A percentile compares a stretch with the other conserved stretches of the same genome.
Conservation (phyloP, 2,329 filamentous ascomycete species). For the Geoglossum cookeanum region DNA sequence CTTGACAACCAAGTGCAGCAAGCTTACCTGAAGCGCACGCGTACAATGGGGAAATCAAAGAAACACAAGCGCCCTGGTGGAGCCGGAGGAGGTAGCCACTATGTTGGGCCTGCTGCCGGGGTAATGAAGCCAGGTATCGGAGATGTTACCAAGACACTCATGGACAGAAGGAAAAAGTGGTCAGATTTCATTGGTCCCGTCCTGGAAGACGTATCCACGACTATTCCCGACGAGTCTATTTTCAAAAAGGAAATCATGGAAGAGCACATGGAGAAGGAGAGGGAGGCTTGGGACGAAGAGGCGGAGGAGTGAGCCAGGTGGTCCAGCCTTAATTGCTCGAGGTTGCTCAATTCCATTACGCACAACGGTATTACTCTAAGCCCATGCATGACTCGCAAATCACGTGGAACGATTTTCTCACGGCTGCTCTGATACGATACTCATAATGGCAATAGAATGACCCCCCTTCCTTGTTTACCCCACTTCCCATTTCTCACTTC, state of each 20-base stretch:
- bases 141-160: slow-evolving; percentile 74
- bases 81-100: slow-evolving; percentile 50
- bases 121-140: slow-evolving; percentile 66
- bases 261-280: slow-evolving; percentile 52
- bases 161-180: slow-evolving; percentile 83
- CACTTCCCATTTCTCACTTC: background rate
- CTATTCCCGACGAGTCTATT: slow-evolving; percentile 57
- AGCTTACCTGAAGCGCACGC: slow-evolving; percentile 86
- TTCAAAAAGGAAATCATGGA: slow-evolving; percentile 59
- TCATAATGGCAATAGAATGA: background rate
- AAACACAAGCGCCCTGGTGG: slow-evolving; percentile 64
- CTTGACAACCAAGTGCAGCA: slow-evolving; percentile 87
- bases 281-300: slow-evolving; percentile 66
- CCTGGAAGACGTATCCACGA: slow-evolving; percentile 64
- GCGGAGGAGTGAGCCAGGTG: slow-evolving; percentile 36
- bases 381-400: too few relatives aligned
- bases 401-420: background rate
- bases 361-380: background rate
- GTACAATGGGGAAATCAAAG: slow-evolving; percentile 84
- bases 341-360: background rate
- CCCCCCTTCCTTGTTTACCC: too few relatives aligned
- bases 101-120: slow-evolving; percentile 29
- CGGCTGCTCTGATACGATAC: background rate
- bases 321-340: background rate
- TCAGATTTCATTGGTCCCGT: slow-evolving; percentile 79